phyloP scores from a whole-genome alignment of 2,329 filamentous ascomycete species.

The Trichoderma polysporum region DNA sequence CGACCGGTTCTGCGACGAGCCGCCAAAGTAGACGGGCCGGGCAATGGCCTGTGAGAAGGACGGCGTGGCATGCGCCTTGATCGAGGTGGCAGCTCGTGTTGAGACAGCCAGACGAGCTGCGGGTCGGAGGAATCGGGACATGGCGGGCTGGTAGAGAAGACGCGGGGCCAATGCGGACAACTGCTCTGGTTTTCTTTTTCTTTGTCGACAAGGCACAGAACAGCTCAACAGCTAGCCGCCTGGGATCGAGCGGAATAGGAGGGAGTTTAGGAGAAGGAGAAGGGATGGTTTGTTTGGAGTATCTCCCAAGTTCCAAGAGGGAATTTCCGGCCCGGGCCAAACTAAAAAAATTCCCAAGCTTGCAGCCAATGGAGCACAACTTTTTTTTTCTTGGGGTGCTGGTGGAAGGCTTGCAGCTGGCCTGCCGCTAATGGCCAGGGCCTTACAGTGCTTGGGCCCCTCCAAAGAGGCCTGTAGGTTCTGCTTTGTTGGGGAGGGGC shows the following conservation, averaged over 20 bases:
- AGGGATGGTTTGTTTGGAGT: slow-evolving; percentile 6
- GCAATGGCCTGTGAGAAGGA: slow-evolving; percentile 40
- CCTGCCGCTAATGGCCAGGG: slow-evolving; percentile 11
- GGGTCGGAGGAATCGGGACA: slow-evolving; percentile 54
- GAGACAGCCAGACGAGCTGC: slow-evolving; percentile 50
- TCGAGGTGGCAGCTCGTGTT: slow-evolving; percentile 37
- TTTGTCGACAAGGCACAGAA: slow-evolving; percentile 24
- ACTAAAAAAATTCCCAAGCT: slow-evolving; percentile 5
- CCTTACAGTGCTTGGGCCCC: slow-evolving; percentile 21
- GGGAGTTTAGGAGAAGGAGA: neutral
- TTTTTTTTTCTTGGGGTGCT: slow-evolving; percentile 20
- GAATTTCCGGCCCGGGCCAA: slow-evolving; percentile 22
- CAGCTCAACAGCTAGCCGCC: slow-evolving; percentile 22
- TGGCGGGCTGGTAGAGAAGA: slow-evolving; percentile 27
- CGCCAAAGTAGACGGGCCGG: slow-evolving; percentile 40
- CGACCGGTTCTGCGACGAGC: slow-evolving; percentile 49
- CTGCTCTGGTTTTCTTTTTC: neutral
- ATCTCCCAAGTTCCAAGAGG: slow-evolving; percentile 19
- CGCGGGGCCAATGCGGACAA: neutral
- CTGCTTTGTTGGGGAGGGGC: neutral
- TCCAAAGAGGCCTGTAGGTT: slow-evolving; percentile 3
- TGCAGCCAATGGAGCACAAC: slow-evolving; percentile 1
- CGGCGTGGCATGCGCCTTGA: slow-evolving; percentile 37
- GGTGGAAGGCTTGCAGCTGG: slow-evolving; percentile 18
- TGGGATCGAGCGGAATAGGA: slow-evolving; percentile 20